Evolutionary conservation across 2,329 filamentous ascomycete genomes (phyloP).

Genomic region (Colletotrichum lindemuthianum): DNA sequence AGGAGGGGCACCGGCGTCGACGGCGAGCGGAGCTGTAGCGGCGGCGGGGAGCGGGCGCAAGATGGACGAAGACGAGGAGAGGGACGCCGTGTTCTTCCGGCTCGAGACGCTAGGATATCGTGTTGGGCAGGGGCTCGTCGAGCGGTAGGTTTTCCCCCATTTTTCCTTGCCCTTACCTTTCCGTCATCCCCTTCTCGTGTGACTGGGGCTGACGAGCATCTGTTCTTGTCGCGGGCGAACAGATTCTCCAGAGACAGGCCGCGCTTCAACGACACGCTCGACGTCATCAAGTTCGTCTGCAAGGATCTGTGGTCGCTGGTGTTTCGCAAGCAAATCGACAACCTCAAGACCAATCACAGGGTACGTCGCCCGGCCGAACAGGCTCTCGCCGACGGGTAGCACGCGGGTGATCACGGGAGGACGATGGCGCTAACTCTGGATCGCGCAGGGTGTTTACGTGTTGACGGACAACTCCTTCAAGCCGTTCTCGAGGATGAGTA

Average conservation of each 20-base stretch:
- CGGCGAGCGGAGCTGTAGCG: conserved; percentile 36
- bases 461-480: conserved; percentile 93
- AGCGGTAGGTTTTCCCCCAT: conserved; percentile 69
- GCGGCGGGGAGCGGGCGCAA: conserved; percentile 41
- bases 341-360: conserved; percentile 96
- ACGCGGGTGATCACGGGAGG: background rate
- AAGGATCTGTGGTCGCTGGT: conserved; percentile 97
- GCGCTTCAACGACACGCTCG: conserved; percentile 89
- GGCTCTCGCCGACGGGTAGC: no score
- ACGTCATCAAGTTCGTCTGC: conserved; percentile 98
- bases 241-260: conserved; percentile 87
- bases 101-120: conserved; percentile 89
- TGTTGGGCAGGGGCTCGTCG: conserved; percentile 90
- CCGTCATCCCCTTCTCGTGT: conserved; percentile 5
- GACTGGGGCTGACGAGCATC: conserved; percentile 3
- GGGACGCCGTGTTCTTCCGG: conserved; percentile 86
- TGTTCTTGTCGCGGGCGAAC: background rate
- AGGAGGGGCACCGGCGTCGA: conserved; percentile 36
- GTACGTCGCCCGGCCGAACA: conserved; percentile 53
- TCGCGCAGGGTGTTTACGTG: conserved; percentile 84
- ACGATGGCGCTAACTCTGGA: background rate
- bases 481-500: conserved; percentile 89
- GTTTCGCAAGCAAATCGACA: conserved; percentile 97
- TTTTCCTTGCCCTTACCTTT: background rate
- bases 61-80: conserved; percentile 81